These are phyloP conservation scores for Euclidium syriacum DNA, from an alignment of 345 rosid genomes.

Conservation along the genomic window DNA sequence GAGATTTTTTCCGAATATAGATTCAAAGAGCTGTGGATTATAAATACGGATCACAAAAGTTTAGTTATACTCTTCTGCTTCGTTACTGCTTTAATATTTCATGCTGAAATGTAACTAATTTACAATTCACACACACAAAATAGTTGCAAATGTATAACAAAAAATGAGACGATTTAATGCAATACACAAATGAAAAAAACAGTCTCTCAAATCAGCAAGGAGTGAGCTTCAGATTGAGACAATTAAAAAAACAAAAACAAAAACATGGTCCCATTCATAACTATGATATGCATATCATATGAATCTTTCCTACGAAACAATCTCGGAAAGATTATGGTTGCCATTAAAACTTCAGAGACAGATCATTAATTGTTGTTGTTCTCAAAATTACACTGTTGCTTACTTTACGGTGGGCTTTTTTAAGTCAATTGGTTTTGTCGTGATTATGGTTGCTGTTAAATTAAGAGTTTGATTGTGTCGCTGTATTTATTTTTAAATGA, in stretches of 20 bases:
- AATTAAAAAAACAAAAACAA: not conserved
- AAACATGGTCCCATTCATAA: not conserved
- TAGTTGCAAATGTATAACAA: not conserved
- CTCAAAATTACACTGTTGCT: not conserved
- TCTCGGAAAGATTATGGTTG: not conserved
- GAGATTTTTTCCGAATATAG: too few relatives aligned
- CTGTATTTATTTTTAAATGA: too few relatives aligned
- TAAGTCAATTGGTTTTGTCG: not conserved
- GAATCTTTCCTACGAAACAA: not conserved
- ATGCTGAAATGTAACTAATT: not conserved
- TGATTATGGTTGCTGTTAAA: not conserved
- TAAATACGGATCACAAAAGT: not conserved
- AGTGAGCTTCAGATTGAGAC: not conserved
- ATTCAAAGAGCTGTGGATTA: not conserved
- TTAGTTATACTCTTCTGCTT: not conserved
- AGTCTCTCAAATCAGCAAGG: not conserved
- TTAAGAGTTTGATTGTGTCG: not conserved
- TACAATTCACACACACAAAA: not conserved
- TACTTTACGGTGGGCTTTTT: not conserved
- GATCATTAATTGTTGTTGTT: slow-evolving; percentile 7
- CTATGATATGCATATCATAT: too few relatives aligned
- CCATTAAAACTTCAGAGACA: not conserved
- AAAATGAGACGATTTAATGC: not conserved
- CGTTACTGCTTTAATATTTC: not conserved
- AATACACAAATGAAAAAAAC: not conserved